Percentiles rank a stretch among this genome's conserved stretches.
phyloP scores from a whole-genome alignment of 2,329 filamentous ascomycete species.

The Aspergillus pseudoviridinutans region DNA sequence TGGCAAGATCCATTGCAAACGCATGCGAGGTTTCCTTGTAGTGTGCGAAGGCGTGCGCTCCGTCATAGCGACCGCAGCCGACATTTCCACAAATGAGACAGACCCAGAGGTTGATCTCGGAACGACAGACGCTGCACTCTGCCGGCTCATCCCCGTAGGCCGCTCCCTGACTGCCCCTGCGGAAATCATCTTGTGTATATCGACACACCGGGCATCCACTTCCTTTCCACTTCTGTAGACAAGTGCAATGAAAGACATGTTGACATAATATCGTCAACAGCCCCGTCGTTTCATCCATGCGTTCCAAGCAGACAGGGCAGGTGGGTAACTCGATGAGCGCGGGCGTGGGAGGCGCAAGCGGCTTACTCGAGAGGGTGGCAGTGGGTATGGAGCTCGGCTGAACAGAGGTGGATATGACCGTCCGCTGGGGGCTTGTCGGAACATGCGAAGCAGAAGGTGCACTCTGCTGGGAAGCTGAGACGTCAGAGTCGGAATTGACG shows the following conservation, averaged over 20 bases:
- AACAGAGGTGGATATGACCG: constrained; percentile 22
- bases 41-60: constrained; percentile 87
- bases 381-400: constrained; percentile 34
- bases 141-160: constrained; percentile 52
- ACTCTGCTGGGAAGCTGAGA: constrained; percentile 47
- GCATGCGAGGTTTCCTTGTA: constrained; percentile 87
- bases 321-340: constrained; percentile 88
- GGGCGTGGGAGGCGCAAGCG: constrained; percentile 70
- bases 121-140: constrained; percentile 76
- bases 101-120: constrained; percentile 82
- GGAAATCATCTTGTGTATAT: constrained; percentile 67
- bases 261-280: constrained; percentile 94
- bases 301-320: constrained; percentile 91
- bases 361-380: constrained; percentile 54
- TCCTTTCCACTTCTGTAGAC: constrained; percentile 92
- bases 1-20: constrained; percentile 88
- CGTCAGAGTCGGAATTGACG: constrained; percentile 41
- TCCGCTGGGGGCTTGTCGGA: constrained; percentile 16
- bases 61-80: constrained; percentile 91
- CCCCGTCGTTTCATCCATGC: constrained; percentile 97
- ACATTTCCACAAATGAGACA: constrained; percentile 90
- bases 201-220: constrained; percentile 91
- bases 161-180: constrained; percentile 44
- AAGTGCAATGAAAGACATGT: constrained; percentile 96
- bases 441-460: constrained; percentile 54